These are phyloP conservation scores for Solanum hybrid DNA, from an alignment of 305 asterid species.

Conservation along the genomic window DNA sequence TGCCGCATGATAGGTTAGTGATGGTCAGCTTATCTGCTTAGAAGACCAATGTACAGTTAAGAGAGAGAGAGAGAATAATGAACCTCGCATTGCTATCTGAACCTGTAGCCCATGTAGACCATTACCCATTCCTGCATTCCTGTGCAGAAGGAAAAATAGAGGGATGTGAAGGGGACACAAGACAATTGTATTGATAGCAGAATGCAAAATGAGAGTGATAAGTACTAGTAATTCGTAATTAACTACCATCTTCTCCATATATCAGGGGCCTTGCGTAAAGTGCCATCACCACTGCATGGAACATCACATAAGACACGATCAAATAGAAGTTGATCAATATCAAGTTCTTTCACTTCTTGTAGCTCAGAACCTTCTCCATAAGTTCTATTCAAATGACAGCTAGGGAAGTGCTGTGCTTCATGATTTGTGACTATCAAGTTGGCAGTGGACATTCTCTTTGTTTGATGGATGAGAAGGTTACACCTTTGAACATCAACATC, in stretches of 20 bases:
- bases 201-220: background rate
- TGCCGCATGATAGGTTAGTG: background rate
- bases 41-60: background rate
- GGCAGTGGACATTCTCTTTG: constrained; percentile 16
- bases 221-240: background rate
- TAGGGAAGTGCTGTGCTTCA: constrained; percentile 16
- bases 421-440: constrained; percentile 18
- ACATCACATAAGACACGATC: constrained; percentile 76
- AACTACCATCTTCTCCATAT: constrained; percentile 39
- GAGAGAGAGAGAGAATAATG: background rate
- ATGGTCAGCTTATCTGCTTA: background rate
- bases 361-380: constrained; percentile 9
- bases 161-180: background rate
- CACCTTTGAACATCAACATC: constrained; percentile 16
- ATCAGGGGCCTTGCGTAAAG: constrained; percentile 74
- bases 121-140: constrained; percentile 83
- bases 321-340: constrained; percentile 43
- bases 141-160: constrained; percentile 17
- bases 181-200: background rate
- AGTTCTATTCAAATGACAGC: constrained; percentile 10
- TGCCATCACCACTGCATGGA: constrained; percentile 81
- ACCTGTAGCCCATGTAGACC: constrained; percentile 93
- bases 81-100: constrained; percentile 97
- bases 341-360: constrained; percentile 2
- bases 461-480: constrained; percentile 16